Percentiles rank a stretch among this genome's conserved stretches.
phyloP scores from a whole-genome alignment of 2,329 filamentous ascomycete genomes.

The Monilinia laxa region DNA sequence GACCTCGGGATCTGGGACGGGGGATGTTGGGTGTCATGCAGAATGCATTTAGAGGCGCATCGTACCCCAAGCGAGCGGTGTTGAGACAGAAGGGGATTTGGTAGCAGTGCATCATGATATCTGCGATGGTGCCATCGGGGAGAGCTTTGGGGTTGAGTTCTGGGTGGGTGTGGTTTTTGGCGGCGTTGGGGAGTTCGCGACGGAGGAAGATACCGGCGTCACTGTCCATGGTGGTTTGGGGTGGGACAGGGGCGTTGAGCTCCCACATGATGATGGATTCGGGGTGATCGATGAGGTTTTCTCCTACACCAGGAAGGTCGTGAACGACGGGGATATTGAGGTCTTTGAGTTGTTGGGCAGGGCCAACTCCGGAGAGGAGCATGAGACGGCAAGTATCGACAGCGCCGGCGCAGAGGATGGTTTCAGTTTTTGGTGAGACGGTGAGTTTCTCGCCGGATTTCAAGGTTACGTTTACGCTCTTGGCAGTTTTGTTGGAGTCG shows the following conservation, averaged over 20 bases:
- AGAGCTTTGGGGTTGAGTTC: constrained; percentile 42
- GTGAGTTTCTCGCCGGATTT: constrained; percentile 53
- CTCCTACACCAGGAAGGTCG: constrained; percentile 41
- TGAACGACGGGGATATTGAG: constrained; percentile 40
- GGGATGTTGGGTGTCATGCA: constrained; percentile 57
- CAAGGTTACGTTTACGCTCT: constrained; percentile 67
- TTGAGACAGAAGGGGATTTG: constrained; percentile 91
- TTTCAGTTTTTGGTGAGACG: constrained; percentile 69
- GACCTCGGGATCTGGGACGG: constrained; percentile 60
- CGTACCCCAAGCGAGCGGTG: constrained; percentile 74
- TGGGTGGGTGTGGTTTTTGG: constrained; percentile 48
- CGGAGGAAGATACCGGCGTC: constrained; percentile 65
- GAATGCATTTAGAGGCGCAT: constrained; percentile 50
- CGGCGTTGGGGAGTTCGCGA: constrained; percentile 68
- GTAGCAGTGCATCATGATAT: constrained; percentile 97
- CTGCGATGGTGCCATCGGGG: constrained; percentile 71
- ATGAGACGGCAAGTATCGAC: constrained; percentile 44
- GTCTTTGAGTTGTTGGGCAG: constrained; percentile 36
- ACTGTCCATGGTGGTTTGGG: constrained; percentile 52
- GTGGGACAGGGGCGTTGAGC: constrained; percentile 44
- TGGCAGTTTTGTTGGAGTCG: constrained; percentile 60
- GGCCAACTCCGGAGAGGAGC: constrained; percentile 44
- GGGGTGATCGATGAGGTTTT: constrained; percentile 43
- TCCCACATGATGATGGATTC: constrained; percentile 52
- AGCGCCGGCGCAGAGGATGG: constrained; percentile 48